Evolutionary conservation across 2,329 filamentous ascomycete species (phyloP).

Genomic region (Aciculosporium take): DNA sequence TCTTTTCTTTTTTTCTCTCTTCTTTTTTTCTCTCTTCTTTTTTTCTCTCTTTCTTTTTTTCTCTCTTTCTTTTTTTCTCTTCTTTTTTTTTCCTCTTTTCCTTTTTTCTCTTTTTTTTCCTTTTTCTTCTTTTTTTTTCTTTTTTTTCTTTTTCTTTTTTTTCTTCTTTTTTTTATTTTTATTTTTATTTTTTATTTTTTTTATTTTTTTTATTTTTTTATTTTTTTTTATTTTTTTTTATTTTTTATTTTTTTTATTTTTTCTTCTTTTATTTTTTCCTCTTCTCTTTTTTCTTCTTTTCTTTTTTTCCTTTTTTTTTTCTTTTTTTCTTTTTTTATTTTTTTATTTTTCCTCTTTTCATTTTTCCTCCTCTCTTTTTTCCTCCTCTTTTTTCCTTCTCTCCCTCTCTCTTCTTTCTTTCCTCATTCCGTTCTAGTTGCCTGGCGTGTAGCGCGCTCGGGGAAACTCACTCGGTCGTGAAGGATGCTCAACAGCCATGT

Average conservation of each 20-base stretch:
- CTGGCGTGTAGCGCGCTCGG: no score
- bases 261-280: no score
- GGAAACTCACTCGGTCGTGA: constrained; percentile 40
- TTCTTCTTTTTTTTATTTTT: not conserved
- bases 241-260: no score
- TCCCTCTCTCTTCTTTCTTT: not conserved
- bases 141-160: not conserved
- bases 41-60: not conserved
- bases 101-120: not conserved
- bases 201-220: not conserved
- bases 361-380: not conserved
- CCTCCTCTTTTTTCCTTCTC: not conserved
- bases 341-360: not conserved
- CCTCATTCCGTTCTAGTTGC: not conserved
- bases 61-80: not conserved
- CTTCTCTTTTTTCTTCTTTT: no score
- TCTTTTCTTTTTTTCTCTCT: no score
- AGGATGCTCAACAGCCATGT: constrained; percentile 85
- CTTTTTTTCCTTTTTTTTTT: no score
- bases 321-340: not conserved
- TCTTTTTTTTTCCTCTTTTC: not conserved
- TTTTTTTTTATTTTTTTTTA: no score
- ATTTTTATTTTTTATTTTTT: not conserved
- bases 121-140: not conserved
- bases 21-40: not conserved